Evolutionary conservation across 805 yeast species (phyloP), one percentile per base, ranked within the genome.

Genomic region (Kazachstania taianensis): DNA sequence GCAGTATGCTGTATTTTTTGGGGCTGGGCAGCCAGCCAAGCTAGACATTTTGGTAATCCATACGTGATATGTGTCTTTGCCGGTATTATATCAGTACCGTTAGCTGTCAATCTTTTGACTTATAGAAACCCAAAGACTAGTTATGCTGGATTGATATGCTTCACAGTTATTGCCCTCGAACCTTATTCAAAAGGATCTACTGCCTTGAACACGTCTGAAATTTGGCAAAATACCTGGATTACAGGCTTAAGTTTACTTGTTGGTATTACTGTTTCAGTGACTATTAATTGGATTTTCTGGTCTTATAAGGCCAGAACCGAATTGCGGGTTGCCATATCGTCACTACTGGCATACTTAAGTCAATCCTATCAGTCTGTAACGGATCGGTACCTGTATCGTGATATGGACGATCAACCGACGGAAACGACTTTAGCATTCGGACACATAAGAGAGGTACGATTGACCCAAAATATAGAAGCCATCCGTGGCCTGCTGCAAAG

Each of bases 381-480:
- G 16, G 75, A 69, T 35, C 52, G 74, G 32, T 70, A 67, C 39
- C 47, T 70, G 3, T 70, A 69, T 44, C 58, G 72, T 37, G 74
- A 70, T 45, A 50, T 53, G 13, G 55, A 59, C 37, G 75, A 69
- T 44, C 65, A 58, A 23, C 72, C 73, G 5, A 68, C 73, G 0
- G 68, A 61, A 7, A 37, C 67, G 29, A 61, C 72, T 1, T 41
- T 67, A 24, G 64, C 62, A 30, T 49, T 66, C 32, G 65, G 71
- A 0, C 67, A 63, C 39, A 65, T 67, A 22, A 54, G 73, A 37
- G 75, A 70, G 44, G 67, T 68, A 8, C 59, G 74, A 48, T 55
- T 70, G 53, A 58, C 69, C 2, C 71, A 67, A 43, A 61, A 61
- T 39, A 43, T 68, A 8, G 52, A 50, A 13, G 69, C 72, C 0